A percentile compares a stretch with the other conserved stretches of the same genome.
These are phyloP conservation scores for Neckera pumila DNA, from an alignment of 225 moss, liverwort and hornwort species.

Conservation along the genomic window DNA sequence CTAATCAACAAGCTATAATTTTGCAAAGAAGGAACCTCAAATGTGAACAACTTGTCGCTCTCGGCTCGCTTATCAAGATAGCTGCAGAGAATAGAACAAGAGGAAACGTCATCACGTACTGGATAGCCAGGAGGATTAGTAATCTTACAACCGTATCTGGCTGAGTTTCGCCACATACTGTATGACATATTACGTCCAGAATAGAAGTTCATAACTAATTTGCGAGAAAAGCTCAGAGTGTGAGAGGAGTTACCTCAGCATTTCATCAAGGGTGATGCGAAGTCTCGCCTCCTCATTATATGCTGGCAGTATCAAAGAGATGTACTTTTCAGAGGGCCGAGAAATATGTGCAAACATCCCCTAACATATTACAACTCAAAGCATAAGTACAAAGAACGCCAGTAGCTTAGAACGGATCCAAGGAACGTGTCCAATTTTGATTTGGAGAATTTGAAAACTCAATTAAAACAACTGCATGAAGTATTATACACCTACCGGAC, in stretches of 20 bases:
- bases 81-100: constrained; percentile 4
- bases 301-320: constrained; percentile 33
- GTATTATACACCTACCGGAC: not conserved
- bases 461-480: not conserved
- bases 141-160: not conserved
- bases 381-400: not conserved
- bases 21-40: constrained; percentile 15
- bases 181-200: not conserved
- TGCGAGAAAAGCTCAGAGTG: not conserved
- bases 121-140: not conserved
- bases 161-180: not conserved
- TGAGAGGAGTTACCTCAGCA: constrained; percentile 18
- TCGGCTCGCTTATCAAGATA: constrained; percentile 25
- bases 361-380: not conserved
- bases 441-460: not conserved
- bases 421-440: not conserved
- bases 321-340: constrained; percentile 31
- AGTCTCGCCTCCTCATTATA: constrained; percentile 40
- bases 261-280: constrained; percentile 33
- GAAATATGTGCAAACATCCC: constrained; percentile 3
- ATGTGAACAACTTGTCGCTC: constrained; percentile 31
- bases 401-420: not conserved
- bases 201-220: not conserved
- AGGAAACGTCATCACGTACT: not conserved
- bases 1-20: not conserved